These are phyloP conservation scores for Conringia planisiliqua DNA, from an alignment of 345 rosid genomes.

Conservation along the genomic window DNA sequence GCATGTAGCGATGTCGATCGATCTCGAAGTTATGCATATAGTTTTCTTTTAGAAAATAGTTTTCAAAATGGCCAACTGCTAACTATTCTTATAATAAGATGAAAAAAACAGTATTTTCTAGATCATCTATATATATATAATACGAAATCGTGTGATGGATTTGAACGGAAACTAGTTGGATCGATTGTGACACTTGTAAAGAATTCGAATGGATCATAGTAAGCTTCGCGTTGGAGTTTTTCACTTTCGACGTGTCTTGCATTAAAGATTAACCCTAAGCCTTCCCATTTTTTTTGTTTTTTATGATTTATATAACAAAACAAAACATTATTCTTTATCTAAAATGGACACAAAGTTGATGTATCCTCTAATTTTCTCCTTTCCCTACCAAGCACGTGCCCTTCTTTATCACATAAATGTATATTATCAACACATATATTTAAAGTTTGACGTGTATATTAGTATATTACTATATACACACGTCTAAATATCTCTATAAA, in stretches of 20 bases:
- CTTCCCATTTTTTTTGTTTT: not conserved
- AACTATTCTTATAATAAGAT: not conserved
- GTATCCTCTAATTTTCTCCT: conserved; percentile 1
- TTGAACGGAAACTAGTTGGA: conserved; percentile 23
- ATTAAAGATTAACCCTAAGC: conserved; percentile 25
- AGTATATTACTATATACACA: not conserved
- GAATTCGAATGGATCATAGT: conserved; percentile 17
- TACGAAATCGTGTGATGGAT: not conserved
- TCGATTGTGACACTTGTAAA: conserved; percentile 12
- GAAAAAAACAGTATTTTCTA: conserved; percentile 1
- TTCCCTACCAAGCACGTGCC: conserved; percentile 31
- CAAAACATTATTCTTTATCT: conserved; percentile 8
- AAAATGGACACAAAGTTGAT: conserved; percentile 21
- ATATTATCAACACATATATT: not conserved
- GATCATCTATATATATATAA: conserved; percentile 1
- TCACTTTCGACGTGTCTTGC: conserved; percentile 39
- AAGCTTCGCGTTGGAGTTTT: conserved; percentile 34
- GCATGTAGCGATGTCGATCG: conserved; percentile 5
- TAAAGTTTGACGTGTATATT: conserved; percentile 31
- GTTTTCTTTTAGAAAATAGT: not conserved
- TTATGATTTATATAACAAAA: not conserved
- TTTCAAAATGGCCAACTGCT: not conserved
- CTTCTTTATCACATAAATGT: conserved; percentile 20
- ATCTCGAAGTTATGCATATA: not conserved
- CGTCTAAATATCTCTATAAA: conserved; percentile 13